Evolutionary conservation across 2,329 filamentous ascomycete genomes (phyloP), one percentile per base, ranked within the genome.

Genomic region (Beauveria rudraprayagi): DNA sequence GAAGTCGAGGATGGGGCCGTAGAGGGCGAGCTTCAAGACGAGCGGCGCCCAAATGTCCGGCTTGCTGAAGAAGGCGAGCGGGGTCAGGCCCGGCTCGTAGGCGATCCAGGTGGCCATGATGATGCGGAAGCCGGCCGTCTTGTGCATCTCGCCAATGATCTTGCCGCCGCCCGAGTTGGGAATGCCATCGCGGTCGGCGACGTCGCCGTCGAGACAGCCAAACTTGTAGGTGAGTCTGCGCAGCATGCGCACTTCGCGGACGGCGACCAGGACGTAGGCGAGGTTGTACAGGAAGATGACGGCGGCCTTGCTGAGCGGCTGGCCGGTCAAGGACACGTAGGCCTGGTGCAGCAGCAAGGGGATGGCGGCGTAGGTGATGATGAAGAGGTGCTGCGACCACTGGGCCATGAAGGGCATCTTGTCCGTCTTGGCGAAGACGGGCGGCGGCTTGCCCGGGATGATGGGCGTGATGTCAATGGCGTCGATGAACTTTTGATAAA

Each of bases 1-100:
- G 57, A 75, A 74, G 64, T 77, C 75, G 30, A 77, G 68, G n/a
- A 76, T 65, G 59, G 76, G 70, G 2, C 70, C 70, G 63, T 74
- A 74, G 11, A 73, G 61, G 22, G 65, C 66, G 26, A 73, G 65
- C 60, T 75, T 69, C 24, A 73, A 11, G 1, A 68, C 65, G 2
- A 73, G 66, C 66, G 67, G 69, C 19, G 59, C 59, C 66, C 71
- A 71, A 34, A 58, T 61, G 7, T 64, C 61, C 61, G 52, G 16
- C 11, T 60, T 40, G 30, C 19, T 37, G 37, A 63, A 56, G 41
- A 56, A 48, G 41, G 14, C 40, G n/a, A 57, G 34, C 7, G 65
- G 66, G 1, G 61, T 34, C 19, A 63, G 9, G 10, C 40, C 24
- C 3, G 61, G 55, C 40, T 64, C 61, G 64, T 72, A 72, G 24